Evolutionary conservation across 495 filamentous ascomycete species (phyloP), one percentile per base, ranked within the genome.

Genomic region (Aspergillus conjunctus): DNA sequence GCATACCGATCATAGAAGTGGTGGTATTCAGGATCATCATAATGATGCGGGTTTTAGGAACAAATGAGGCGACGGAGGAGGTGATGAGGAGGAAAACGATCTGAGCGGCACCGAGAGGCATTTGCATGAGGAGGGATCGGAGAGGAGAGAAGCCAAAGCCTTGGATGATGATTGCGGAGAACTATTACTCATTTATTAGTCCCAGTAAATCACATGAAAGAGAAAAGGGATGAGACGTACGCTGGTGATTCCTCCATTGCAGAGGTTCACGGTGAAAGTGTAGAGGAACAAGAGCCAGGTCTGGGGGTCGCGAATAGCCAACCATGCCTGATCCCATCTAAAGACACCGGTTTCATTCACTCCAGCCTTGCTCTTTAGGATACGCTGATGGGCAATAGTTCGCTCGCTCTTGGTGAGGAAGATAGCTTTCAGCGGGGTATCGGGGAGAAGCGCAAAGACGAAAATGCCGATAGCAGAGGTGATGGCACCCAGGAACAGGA

Each of bases 301-400:
- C 60, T 83, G 81, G 0, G 81, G 83, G 66, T 86, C 74, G 11
- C 69, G 68, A 14, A 85, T 62, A 1, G 81, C 77, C 68, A 83
- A 73, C 53, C 67, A 70, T 17, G 80, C 79, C 39, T 88, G 85
- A n/a, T 77, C 68, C 75, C 73, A 82, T 56, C 80, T 80, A 64
- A 86, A 88, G 14, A 75, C 72, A 20, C 84, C 85, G 14, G 78
- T 81, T 33, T 85, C 82, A 31, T 86, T 72, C 15, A 86, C 83
- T 37, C 75, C 74, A 11, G 83, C 83, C 62, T 87, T 82, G 50
- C 88, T 87, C n/a, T 73, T 72, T 5, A 83, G 72, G 8, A 85
- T 82, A 32, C 85, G 75, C 66, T 86, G 81, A 11, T 87, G 65
- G 1, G 81, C 81, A 65, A 85, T 77, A 4, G 80, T 64, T 12